Conservation (phyloP, 371 early-diverging fungal species). For the Actinomortierella ambigua region DNA sequence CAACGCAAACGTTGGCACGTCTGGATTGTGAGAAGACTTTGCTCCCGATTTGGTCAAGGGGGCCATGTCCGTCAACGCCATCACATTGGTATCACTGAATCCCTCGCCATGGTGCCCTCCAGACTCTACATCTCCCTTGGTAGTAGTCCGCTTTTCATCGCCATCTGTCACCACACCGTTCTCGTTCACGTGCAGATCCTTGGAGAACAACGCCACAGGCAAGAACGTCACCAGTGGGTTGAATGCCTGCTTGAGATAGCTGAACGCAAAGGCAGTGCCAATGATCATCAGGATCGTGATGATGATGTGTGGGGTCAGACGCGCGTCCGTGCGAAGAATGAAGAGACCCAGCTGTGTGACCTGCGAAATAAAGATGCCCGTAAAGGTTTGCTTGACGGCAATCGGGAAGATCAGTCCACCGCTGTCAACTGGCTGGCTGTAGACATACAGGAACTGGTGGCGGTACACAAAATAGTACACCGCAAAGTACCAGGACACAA, state of each 20-base stretch:
- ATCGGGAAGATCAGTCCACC: conserved; percentile 76
- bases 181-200: conserved; percentile 26
- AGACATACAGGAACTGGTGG: conserved; percentile 83
- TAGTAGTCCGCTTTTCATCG: too few relatives aligned
- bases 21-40: too few relatives aligned
- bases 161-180: conserved; percentile 21
- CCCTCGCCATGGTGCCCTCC: too few relatives aligned
- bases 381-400: conserved; percentile 69
- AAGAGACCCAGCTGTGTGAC: conserved; percentile 73
- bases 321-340: conserved; percentile 53
- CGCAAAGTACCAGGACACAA: conserved; percentile 76
- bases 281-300: conserved; percentile 60
- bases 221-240: conserved; percentile 69
- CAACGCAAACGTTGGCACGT: too few relatives aligned
- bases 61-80: conserved; percentile 5
- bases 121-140: too few relatives aligned
- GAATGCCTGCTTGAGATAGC: conserved; percentile 65
- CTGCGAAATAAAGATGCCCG: conserved; percentile 73
- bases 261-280: conserved; percentile 53
- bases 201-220: conserved; percentile 53
- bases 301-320: conserved; percentile 52
- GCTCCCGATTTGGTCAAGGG: neutral
- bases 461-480: conserved; percentile 77
- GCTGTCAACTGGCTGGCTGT: conserved; percentile 61
- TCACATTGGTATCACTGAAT: neutral